Evolutionary conservation across 805 yeast genomes (phyloP), one percentile per base, ranked within the genome.

Genomic region (Suhomyces sp.): DNA sequence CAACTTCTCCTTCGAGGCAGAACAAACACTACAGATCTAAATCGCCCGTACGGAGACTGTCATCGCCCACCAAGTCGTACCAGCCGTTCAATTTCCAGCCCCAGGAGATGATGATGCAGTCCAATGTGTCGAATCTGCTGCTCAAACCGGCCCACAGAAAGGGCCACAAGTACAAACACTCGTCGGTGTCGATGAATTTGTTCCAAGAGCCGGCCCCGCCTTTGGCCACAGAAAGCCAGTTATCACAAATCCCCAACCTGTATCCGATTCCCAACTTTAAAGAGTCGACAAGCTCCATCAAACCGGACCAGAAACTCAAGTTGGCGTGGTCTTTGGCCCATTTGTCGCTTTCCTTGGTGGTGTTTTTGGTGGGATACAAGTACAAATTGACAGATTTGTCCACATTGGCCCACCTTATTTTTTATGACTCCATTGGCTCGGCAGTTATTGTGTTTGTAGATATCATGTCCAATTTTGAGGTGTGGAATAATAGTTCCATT

Each of bases 151-250:
- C 88, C 0, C 89, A 85, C 61, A 85, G 99, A 76, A 84, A 92
- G 60, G 99, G 99, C 6, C 99, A 93, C 69, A 81, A 93, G 60
- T 93, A 93, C 67, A 93, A 93, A 67, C 98, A 93, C 69, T 91
- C 97, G 2, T 91, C 97, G 7, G 97, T 93, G 5, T 90, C 97
- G 5, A 88, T 93, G 94, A 92, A 93, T 68, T 80, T 93, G 66
- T 93, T 94, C 67, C 97, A 90, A 68, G 97, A 93, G 64, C 97
- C 97, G 1, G 87, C 91, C 13, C 74, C 75, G 2, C 62, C 68
- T 3, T 60, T 62, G 15, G 57, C 57, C 41, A 52, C 56, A 17
- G 82, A 77, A 41, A 77, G 85, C 36, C 85, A 87, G 4, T 87
- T 91, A 0, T 70, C 76, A 35, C 76, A 83, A 42, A 72, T 85